These are phyloP conservation scores for Candida smagusa DNA, from an alignment of 1,139 yeast species.

Conservation along the genomic window DNA sequence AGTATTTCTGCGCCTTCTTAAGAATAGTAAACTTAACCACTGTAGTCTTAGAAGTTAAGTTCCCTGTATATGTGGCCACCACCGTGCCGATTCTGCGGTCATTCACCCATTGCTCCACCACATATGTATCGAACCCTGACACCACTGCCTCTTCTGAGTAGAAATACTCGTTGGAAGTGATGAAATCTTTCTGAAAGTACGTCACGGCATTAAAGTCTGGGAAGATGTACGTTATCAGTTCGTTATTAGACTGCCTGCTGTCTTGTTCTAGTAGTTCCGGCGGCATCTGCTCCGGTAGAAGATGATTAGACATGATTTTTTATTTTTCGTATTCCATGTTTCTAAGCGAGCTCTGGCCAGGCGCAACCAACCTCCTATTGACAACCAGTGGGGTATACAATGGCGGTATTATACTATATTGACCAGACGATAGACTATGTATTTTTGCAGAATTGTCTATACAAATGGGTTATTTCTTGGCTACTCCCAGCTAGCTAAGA, in stretches of 20 bases:
- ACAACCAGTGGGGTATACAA: too few species aligned
- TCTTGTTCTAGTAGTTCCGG: background rate
- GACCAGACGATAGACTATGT: too few species aligned
- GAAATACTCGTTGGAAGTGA: constrained; percentile 34
- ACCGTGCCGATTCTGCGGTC: constrained; percentile 64
- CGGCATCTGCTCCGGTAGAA: background rate
- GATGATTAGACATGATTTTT: background rate
- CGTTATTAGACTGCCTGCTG: constrained; percentile 9
- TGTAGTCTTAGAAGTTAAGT: constrained; percentile 55
- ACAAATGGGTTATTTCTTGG: too few species aligned
- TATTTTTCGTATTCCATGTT: too few species aligned
- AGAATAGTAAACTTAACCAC: constrained; percentile 60
- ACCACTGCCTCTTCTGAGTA: constrained; percentile 43
- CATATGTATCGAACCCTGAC: constrained; percentile 78
- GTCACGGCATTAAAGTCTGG: constrained; percentile 57
- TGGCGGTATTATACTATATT: too few species aligned
- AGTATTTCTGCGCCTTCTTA: constrained; percentile 51
- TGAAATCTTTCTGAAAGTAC: constrained; percentile 41
- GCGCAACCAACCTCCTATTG: too few species aligned
- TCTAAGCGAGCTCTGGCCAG: too few species aligned
- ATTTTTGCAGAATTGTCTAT: too few species aligned
- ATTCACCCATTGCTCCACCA: constrained; percentile 93
- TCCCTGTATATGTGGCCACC: constrained; percentile 84
- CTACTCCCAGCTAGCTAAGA: too few species aligned
- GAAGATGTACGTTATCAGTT: constrained; percentile 39